A percentile compares a stretch with the other conserved stretches of the same genome.
Evolutionary conservation across 176 grass and related monocot species (phyloP).

Genomic region (Hordeum marinum): DNA sequence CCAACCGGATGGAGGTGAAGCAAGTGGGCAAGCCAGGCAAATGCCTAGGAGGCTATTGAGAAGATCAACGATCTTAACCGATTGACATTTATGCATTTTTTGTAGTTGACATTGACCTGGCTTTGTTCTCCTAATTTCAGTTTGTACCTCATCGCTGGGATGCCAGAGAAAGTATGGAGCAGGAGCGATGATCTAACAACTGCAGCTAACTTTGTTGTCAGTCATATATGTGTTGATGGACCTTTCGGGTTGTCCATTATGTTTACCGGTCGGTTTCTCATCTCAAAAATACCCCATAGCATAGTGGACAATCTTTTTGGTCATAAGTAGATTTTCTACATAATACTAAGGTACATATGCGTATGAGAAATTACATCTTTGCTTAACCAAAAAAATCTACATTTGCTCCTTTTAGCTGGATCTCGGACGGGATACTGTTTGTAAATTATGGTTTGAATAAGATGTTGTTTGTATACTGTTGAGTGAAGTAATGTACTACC

Average conservation of each 20-base stretch:
- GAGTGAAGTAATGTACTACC: neutral
- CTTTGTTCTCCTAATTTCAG: neutral
- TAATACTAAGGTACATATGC: neutral
- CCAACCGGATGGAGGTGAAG: too few relatives aligned
- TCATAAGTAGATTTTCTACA: neutral
- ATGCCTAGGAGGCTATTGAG: conserved; percentile 58
- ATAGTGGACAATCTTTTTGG: neutral
- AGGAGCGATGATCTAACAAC: neutral
- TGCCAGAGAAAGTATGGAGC: neutral
- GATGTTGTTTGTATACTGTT: neutral
- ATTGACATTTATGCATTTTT: too few relatives aligned
- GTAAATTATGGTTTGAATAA: neutral
- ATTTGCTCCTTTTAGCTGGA: neutral
- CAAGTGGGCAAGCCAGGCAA: too few relatives aligned
- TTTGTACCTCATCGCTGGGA: neutral
- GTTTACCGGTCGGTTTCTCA: neutral
- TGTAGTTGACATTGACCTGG: too few relatives aligned
- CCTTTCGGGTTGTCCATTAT: neutral
- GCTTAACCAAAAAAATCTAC: neutral
- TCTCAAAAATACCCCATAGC: neutral
- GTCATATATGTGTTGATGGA: neutral
- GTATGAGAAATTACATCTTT: neutral
- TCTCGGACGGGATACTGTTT: too few relatives aligned
- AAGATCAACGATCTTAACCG: conserved; percentile 86
- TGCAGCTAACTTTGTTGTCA: neutral